These are phyloP conservation scores for Kwoniella pini DNA, from an alignment of 768 basidiomycete genomes.

Conservation along the genomic window DNA sequence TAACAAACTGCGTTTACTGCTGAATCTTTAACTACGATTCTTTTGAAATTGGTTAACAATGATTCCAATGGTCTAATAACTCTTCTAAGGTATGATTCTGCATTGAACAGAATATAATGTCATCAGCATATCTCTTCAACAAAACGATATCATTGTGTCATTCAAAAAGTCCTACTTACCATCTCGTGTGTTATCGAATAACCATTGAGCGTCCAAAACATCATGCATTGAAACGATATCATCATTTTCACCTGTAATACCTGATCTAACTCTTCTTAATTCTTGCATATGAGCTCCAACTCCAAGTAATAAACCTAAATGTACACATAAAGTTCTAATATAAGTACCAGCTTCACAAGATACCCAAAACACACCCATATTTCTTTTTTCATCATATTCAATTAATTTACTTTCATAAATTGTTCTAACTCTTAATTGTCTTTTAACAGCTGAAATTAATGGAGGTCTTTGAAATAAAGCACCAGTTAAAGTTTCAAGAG, in stretches of 20 bases:
- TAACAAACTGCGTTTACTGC: constrained; percentile 99
- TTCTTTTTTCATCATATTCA: constrained; percentile 96
- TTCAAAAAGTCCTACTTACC: constrained; percentile 62
- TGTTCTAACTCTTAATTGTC: constrained; percentile 93
- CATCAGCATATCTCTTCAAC: no score
- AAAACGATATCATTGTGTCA: no score
- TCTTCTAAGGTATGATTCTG: constrained; percentile 94
- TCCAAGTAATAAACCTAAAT: constrained; percentile 87
- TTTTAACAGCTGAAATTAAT: constrained; percentile 97
- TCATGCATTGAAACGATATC: constrained; percentile 99
- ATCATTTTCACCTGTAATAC: constrained; percentile 96
- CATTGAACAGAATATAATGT: constrained; percentile 1
- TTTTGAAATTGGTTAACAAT: constrained; percentile 91
- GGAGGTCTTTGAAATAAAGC: constrained; percentile 99
- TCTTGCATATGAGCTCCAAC: constrained; percentile 99
- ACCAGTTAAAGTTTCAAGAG: constrained; percentile 93
- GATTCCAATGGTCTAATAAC: constrained; percentile 93
- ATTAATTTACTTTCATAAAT: constrained; percentile 94
- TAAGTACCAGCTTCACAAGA: constrained; percentile 90
- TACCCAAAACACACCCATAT: constrained; percentile 97
- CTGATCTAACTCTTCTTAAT: constrained; percentile 86
- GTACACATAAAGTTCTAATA: constrained; percentile 91
- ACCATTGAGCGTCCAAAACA: constrained; percentile 97
- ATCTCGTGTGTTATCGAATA: constrained; percentile 95
- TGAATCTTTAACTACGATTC: constrained; percentile 98